phyloP scores from a whole-genome alignment of 306 rosid species.

The barrel medic (Medicago truncatula) region DNA sequence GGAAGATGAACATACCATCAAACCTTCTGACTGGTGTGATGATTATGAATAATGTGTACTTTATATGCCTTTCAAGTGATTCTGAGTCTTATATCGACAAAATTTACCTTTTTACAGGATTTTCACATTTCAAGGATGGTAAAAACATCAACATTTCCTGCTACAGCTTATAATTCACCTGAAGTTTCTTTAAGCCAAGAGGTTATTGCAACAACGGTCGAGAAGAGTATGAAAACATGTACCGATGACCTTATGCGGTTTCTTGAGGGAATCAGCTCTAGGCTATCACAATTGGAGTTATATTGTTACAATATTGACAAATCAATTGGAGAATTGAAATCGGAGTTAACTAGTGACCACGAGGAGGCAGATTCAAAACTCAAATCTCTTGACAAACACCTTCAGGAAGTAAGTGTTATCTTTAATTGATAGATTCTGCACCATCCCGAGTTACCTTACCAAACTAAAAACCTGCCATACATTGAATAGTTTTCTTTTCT shows the following conservation, averaged over 20 bases:
- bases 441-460: not conserved
- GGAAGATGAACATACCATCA: not conserved
- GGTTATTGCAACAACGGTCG: conserved; percentile 65
- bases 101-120: conserved; percentile 53
- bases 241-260: conserved; percentile 81
- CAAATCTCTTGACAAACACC: conserved; percentile 75
- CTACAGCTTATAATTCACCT: conserved; percentile 55
- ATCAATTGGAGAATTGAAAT: conserved; percentile 90
- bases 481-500: too few species aligned
- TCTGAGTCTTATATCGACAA: not conserved
- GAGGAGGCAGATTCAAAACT: conserved; percentile 81
- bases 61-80: not conserved
- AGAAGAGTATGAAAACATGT: conserved; percentile 80
- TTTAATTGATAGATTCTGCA: conserved; percentile 10
- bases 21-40: not conserved
- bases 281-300: conserved; percentile 86
- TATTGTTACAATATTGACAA: conserved; percentile 93
- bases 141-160: conserved; percentile 61
- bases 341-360: conserved; percentile 73
- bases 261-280: conserved; percentile 87
- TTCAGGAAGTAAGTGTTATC: conserved; percentile 75
- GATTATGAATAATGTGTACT: conserved; percentile 12
- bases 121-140: conserved; percentile 63
- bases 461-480: too few species aligned
- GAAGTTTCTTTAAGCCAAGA: conserved; percentile 68